Percentiles rank a stretch among this genome's conserved stretches.
phyloP scores from a whole-genome alignment of 805 yeast species.

The Candida jianshihensis region DNA sequence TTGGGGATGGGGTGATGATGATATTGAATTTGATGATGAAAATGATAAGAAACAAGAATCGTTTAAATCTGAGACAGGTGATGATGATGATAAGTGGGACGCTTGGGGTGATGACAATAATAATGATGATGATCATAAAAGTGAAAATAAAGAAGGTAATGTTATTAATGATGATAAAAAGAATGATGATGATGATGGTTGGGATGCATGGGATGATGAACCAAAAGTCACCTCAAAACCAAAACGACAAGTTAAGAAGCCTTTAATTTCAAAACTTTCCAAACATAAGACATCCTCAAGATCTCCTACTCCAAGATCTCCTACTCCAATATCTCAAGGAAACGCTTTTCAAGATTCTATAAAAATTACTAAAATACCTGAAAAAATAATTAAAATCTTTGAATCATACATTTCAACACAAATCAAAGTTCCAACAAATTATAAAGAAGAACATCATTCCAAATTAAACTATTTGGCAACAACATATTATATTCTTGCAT shows the following conservation, averaged over 20 bases:
- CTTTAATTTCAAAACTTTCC: conserved; percentile 16
- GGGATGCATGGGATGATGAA: conserved; percentile 1
- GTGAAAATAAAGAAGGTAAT: conserved; percentile 1
- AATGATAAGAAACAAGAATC: conserved; percentile 5
- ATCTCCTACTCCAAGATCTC: conserved; percentile 2
- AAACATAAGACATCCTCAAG: conserved; percentile 9
- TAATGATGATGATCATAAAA: conserved; percentile 1
- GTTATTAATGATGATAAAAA: not conserved
- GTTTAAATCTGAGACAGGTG: not conserved
- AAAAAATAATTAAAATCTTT: conserved; percentile 6
- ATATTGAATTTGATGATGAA: conserved; percentile 18
- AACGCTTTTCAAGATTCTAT: not conserved
- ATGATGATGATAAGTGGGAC: conserved; percentile 17
- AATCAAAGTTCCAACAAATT: conserved; percentile 4
- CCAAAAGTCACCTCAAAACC: not conserved
- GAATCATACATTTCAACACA: conserved; percentile 12
- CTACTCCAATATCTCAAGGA: not conserved
- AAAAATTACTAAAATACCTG: conserved; percentile 10
- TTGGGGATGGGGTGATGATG: conserved; percentile 14
- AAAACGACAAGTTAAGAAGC: conserved; percentile 4
- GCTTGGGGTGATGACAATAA: conserved; percentile 19
- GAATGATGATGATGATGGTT: not conserved
- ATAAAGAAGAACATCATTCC: conserved; percentile 8
- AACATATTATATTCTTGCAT: conserved; percentile 13
- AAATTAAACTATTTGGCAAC: conserved; percentile 14